A percentile compares a stretch with the other conserved stretches of the same genome.
phyloP scores from a whole-genome alignment of 2,329 filamentous ascomycete genomes.

The Xylogone sp. region DNA sequence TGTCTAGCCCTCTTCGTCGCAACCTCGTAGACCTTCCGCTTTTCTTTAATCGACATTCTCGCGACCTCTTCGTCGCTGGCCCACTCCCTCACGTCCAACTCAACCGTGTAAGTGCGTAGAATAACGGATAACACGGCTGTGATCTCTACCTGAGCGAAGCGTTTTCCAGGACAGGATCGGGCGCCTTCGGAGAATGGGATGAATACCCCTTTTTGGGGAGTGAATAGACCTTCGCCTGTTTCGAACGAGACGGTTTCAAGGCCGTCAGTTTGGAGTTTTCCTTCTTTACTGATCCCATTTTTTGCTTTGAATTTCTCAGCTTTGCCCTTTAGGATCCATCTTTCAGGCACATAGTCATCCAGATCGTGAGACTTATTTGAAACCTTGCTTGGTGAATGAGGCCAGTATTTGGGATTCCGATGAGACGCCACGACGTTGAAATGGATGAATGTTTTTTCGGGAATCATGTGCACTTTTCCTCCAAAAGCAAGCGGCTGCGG shows the following conservation, averaged over 20 bases:
- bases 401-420: conserved; percentile 55
- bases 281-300: conserved; percentile 28
- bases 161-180: conserved; percentile 25
- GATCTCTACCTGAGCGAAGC: conserved; percentile 30
- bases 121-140: conserved; percentile 19
- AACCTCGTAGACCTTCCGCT: conserved; percentile 17
- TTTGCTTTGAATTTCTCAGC: background rate
- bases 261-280: conserved; percentile 3
- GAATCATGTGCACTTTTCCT: conserved; percentile 10
- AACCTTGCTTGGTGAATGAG: conserved; percentile 18
- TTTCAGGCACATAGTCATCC: conserved; percentile 50
- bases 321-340: conserved; percentile 40
- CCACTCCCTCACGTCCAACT: conserved; percentile 16
- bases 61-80: conserved; percentile 22
- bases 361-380: conserved; percentile 31
- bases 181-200: conserved; percentile 26
- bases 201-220: conserved; percentile 23
- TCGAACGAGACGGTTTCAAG: conserved; percentile 8
- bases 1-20: conserved; percentile 14
- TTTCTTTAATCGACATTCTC: conserved; percentile 16
- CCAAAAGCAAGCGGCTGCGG: conserved; percentile 14
- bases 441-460: conserved; percentile 35
- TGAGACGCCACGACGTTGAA: conserved; percentile 42
- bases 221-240: conserved; percentile 15
- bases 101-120: conserved; percentile 9